Conservation (phyloP, 148 eudicot species). For the Silene uniflora region DNA sequence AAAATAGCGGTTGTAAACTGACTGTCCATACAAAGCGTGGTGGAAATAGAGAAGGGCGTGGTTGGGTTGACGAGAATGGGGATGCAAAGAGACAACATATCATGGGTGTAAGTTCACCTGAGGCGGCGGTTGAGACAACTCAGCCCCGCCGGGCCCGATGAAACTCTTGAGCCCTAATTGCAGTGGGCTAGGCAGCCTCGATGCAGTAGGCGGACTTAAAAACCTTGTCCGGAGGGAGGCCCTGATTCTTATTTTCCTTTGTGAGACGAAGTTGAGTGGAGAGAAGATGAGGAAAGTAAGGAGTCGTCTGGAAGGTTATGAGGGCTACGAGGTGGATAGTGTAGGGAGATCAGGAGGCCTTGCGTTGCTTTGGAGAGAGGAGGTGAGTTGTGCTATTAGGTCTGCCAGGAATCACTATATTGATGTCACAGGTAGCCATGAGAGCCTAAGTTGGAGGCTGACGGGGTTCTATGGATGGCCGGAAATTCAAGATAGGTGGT, state of each 20-base stretch:
- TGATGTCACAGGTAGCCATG: background rate
- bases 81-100: too few relatives aligned
- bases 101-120: background rate
- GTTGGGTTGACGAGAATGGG: too few relatives aligned
- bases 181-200: background rate
- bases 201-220: too few relatives aligned
- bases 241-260: background rate
- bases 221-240: background rate
- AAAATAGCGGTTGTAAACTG: too few relatives aligned
- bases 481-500: background rate
- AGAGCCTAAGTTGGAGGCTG: background rate
- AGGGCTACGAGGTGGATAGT: background rate
- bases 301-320: background rate
- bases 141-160: background rate
- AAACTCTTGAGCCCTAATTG: background rate
- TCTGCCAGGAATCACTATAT: background rate
- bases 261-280: background rate
- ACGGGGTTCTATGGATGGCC: constrained; percentile 12
- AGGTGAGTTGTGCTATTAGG: background rate
- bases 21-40: too few relatives aligned
- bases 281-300: background rate
- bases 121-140: background rate
- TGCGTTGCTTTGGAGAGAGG: background rate
- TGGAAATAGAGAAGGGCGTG: too few relatives aligned
- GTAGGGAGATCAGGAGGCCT: background rate